Evolutionary conservation across 2,329 filamentous ascomycete genomes (phyloP).

Genomic region (Microdochium trichocladiopsis): DNA sequence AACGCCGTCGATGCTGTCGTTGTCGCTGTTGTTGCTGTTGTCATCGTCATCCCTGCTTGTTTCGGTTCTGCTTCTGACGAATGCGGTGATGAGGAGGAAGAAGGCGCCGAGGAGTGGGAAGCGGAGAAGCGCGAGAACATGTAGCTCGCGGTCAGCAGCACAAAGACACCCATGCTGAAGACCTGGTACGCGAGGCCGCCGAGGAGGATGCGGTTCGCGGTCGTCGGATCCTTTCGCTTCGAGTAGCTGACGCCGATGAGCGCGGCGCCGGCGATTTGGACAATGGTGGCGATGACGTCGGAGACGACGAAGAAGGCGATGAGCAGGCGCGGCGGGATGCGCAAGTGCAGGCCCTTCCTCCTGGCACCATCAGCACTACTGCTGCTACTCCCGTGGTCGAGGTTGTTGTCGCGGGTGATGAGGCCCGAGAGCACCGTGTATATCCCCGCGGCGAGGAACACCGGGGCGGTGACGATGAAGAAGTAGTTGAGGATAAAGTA

Average conservation of each 20-base stretch:
- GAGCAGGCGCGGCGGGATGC: slow-evolving; percentile 37
- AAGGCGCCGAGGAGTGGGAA: slow-evolving; percentile 24
- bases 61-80: slow-evolving; percentile 6
- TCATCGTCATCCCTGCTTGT: background rate
- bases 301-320: slow-evolving; percentile 46
- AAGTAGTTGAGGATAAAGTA: slow-evolving; percentile 55
- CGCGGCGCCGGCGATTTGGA: slow-evolving; percentile 47
- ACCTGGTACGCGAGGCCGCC: slow-evolving; percentile 48
- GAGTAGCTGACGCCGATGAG: slow-evolving; percentile 42
- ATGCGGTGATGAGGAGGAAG: no score
- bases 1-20: slow-evolving; percentile 25
- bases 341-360: slow-evolving; percentile 24
- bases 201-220: slow-evolving; percentile 46
- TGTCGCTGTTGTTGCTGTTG: background rate
- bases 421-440: slow-evolving; percentile 47
- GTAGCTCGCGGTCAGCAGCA: slow-evolving; percentile 27
- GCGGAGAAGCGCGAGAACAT: slow-evolving; percentile 26
- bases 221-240: slow-evolving; percentile 39
- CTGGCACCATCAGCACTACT: background rate
- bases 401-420: slow-evolving; percentile 24
- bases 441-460: slow-evolving; percentile 48
- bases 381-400: background rate
- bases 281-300: slow-evolving; percentile 44
- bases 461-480: slow-evolving; percentile 52
- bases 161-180: slow-evolving; percentile 40